These are phyloP conservation scores for Chlorella sp. DNA, from an alignment of 139 green algal genomes.

Conservation along the genomic window DNA sequence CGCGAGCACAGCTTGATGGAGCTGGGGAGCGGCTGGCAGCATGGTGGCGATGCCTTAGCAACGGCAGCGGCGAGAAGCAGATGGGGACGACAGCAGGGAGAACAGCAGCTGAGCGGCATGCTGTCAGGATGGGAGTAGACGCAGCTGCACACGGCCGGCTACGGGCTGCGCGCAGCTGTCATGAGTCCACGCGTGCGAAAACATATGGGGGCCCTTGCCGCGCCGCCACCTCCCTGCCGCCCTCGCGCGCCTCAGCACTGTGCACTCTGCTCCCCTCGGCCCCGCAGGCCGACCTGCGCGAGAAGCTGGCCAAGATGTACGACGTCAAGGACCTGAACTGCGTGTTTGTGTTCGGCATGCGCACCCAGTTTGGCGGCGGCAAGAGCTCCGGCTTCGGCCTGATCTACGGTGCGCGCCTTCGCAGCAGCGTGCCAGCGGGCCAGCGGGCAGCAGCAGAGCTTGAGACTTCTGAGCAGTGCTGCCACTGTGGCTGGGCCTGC, in stretches of 20 bases:
- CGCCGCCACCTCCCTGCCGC: neutral
- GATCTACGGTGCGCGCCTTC: conserved; percentile 90
- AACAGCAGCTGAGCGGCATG: neutral
- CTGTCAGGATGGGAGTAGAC: neutral
- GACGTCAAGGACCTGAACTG: conserved; percentile 87
- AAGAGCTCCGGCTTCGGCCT: conserved; percentile 99
- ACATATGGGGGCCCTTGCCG: too few relatives aligned
- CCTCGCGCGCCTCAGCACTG: too few relatives aligned
- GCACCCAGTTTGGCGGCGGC: conserved; percentile 99
- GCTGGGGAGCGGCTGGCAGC: neutral
- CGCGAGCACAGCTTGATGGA: too few relatives aligned
- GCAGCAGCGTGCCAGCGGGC: too few relatives aligned
- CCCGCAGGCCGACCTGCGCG: conserved; percentile 88
- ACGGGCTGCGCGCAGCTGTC: neutral
- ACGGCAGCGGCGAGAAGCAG: neutral
- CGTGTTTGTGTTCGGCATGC: conserved; percentile 97
- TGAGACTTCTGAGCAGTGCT: too few relatives aligned
- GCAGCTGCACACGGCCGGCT: too few relatives aligned
- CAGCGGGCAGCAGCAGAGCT: too few relatives aligned
- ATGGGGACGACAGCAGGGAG: neutral
- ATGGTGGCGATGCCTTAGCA: neutral
- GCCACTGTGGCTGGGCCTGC: too few relatives aligned
- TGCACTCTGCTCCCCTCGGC: too few relatives aligned
- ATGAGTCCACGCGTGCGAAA: too few relatives aligned
- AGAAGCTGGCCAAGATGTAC: conserved; percentile 97